Evolutionary conservation across 306 rosid genomes (phyloP), one percentile per base, ranked within the genome.

Genomic region (Sicyos baderoa): DNA sequence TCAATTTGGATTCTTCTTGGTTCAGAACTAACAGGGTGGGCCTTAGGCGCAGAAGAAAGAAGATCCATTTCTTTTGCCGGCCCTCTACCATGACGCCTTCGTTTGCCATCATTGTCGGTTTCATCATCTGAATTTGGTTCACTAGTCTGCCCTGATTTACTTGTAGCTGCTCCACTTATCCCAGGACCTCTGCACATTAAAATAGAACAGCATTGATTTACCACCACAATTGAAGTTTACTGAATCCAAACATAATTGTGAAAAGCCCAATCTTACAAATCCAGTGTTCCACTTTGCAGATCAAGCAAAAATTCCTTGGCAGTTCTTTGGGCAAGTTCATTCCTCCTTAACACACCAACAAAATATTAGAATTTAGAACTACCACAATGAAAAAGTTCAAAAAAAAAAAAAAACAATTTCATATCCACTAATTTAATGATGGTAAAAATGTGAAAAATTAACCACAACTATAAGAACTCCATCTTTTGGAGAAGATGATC

Each of bases 71-170:
- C 91, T 79, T 84, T 88, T 76, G 77, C 78, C 49, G 86, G 84
- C 75, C 79, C 89, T 84, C 89, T 81, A 51, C 86, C 95, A 78
- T 83, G 89, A 76, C 90, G 76, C 80, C 84, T 82, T 74, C 96
- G 81, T 73, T 90, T 90, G 12, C 86, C 91, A 51, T 84, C 85
- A 40, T 51, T 74, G 11, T 94, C 99, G 70, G 74, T 85, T 74
- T 90, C 97, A 76, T 94, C 97, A 48, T 94, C 99, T 44, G 99
- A 90, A 82, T 88, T 90, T 19, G 91, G 97, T 60, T 90, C 99
- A 51, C 86, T 85, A 7, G 81, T 76, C 79, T 81, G 94, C 72
- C 86, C 97, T 32, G 84, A 73, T 85, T 90, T 94, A 73, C 75
- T 85, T 52, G 90, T 70, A 61, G 87, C 77, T 70, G 86, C 75